Conservation (phyloP, 441 rosid genomes). For the California macrophylla region DNA sequence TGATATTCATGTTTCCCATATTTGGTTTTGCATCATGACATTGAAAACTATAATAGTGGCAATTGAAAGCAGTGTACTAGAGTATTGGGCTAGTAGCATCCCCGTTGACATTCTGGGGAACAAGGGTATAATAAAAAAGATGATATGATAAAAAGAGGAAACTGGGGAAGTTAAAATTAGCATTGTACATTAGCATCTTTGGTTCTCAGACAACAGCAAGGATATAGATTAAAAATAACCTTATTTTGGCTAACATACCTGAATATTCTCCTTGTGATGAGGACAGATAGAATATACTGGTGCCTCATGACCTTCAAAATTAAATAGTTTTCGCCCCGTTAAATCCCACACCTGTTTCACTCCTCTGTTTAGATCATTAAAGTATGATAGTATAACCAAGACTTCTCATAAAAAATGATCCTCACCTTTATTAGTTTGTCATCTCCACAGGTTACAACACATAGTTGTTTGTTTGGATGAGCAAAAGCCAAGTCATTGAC, state of each 20-base stretch:
- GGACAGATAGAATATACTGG: conserved; percentile 70
- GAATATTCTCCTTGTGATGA: conserved; percentile 66
- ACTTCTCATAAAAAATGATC: neutral
- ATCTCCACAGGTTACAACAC: conserved; percentile 88
- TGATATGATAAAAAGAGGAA: neutral
- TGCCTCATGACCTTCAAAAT: conserved; percentile 70
- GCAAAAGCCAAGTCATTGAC: conserved; percentile 93
- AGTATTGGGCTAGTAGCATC: neutral
- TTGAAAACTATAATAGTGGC: neutral
- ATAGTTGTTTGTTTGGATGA: conserved; percentile 62
- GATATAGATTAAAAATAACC: neutral
- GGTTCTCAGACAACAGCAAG: conserved; percentile 5
- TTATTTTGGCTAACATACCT: conserved; percentile 33
- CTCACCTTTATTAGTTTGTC: conserved; percentile 77
- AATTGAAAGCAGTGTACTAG: neutral
- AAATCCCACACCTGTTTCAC: conserved; percentile 71
- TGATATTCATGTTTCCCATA: neutral
- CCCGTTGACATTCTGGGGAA: neutral
- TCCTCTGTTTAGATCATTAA: conserved; percentile 4
- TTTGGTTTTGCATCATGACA: neutral
- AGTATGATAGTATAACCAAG: conserved; percentile 11
- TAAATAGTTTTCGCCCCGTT: conserved; percentile 36
- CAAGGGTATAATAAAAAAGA: neutral
- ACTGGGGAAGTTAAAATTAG: neutral
- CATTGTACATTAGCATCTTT: neutral